Percentiles rank a stretch among this genome's conserved stretches.
These are phyloP conservation scores for Teunomyces stri DNA, from an alignment of 805 yeast species.

Conservation along the genomic window DNA sequence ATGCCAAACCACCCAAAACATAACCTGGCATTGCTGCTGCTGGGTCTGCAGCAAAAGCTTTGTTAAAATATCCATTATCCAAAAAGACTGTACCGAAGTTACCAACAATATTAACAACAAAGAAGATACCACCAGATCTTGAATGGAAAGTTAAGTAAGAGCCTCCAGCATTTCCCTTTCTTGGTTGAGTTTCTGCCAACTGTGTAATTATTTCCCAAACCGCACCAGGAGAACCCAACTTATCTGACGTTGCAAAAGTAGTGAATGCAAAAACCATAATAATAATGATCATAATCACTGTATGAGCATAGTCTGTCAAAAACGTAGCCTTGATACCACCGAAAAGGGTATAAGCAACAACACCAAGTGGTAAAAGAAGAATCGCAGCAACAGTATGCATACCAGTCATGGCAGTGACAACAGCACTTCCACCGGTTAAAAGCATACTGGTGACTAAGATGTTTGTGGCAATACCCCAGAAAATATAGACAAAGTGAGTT, in stretches of 20 bases:
- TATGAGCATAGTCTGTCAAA: slow-evolving; percentile 44
- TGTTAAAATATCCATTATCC: slow-evolving; percentile 87
- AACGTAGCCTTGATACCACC: slow-evolving; percentile 48
- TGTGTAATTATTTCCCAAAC: slow-evolving; percentile 73
- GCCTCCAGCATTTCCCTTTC: slow-evolving; percentile 79
- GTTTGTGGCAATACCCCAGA: slow-evolving; percentile 85
- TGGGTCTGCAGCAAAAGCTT: slow-evolving; percentile 84
- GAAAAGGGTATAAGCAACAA: slow-evolving; percentile 44
- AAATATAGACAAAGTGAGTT: slow-evolving; percentile 68
- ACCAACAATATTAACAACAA: slow-evolving; percentile 82
- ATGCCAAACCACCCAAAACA: slow-evolving; percentile 81
- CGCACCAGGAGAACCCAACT: slow-evolving; percentile 76
- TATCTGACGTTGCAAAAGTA: slow-evolving; percentile 65
- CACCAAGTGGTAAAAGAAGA: slow-evolving; percentile 79
- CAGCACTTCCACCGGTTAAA: slow-evolving; percentile 86
- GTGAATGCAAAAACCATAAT: slow-evolving; percentile 79
- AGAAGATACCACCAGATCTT: slow-evolving; percentile 81
- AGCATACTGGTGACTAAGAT: slow-evolving; percentile 91
- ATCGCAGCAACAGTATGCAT: slow-evolving; percentile 79
- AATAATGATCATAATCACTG: slow-evolving; percentile 65
- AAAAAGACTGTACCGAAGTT: slow-evolving; percentile 86
- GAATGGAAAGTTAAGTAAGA: slow-evolving; percentile 88
- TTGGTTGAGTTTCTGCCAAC: slow-evolving; percentile 61
- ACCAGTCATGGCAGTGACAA: slow-evolving; percentile 77
- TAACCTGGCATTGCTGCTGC: slow-evolving; percentile 86